phyloP scores from a whole-genome alignment of 805 yeast genomes.

The Lipomyces yamanashiensis region DNA sequence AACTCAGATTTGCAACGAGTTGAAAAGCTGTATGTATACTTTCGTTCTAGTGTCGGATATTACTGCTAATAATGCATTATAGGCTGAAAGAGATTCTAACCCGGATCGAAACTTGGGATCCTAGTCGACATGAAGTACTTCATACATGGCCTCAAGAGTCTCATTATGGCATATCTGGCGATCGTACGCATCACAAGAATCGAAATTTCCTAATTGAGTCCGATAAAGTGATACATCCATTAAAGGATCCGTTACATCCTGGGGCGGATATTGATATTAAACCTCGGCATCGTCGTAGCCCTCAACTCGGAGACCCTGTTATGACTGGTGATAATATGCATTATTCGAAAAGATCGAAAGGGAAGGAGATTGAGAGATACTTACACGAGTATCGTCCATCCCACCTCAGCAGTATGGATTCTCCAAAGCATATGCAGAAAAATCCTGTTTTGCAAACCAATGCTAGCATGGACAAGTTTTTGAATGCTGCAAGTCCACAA shows the following conservation, averaged over 20 bases:
- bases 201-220: too few species aligned
- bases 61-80: background rate
- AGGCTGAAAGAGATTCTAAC: slow-evolving; percentile 23
- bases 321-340: too few species aligned
- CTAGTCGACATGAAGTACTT: background rate
- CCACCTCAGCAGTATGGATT: too few species aligned
- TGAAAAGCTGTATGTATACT: slow-evolving; percentile 23
- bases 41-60: background rate
- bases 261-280: too few species aligned
- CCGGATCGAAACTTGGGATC: slow-evolving; percentile 20
- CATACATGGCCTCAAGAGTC: too few species aligned
- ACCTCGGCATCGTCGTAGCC: too few species aligned
- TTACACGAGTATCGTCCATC: background rate
- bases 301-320: too few species aligned
- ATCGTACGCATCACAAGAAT: too few species aligned
- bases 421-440: too few species aligned
- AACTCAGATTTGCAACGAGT: slow-evolving; percentile 22
- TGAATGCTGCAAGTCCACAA: slow-evolving; percentile 17
- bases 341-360: background rate
- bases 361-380: background rate
- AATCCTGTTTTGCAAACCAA: background rate
- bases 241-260: too few species aligned
- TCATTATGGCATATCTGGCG: too few species aligned
- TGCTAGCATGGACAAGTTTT: background rate
- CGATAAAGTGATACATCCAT: too few species aligned